These are phyloP conservation scores for Orbilia brochopaga DNA, from an alignment of 2,329 filamentous ascomycete species.

Conservation along the genomic window DNA sequence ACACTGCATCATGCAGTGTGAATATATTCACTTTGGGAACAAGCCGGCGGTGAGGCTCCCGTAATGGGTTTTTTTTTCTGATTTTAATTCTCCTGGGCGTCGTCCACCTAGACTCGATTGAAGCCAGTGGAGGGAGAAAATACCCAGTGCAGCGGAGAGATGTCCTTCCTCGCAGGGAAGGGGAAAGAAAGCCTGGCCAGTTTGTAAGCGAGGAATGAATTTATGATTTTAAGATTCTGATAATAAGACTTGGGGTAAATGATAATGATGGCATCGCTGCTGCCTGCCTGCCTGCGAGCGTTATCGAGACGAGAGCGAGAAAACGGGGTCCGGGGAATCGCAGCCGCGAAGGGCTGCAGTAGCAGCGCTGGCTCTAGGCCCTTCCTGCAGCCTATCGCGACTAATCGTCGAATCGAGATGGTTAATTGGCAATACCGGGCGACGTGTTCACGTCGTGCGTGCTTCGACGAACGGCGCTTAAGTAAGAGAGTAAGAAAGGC, in stretches of 20 bases:
- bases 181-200: background rate
- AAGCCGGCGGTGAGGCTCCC: background rate
- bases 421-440: background rate
- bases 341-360: conserved; percentile 1
- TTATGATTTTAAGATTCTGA: background rate
- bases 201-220: background rate
- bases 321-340: no score
- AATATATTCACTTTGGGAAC: background rate
- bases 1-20: conserved; percentile 7
- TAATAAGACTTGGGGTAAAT: no score
- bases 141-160: background rate
- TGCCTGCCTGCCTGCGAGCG: no score
- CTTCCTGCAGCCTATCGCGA: background rate
- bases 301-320: no score
- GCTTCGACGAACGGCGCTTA: background rate
- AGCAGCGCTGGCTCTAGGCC: no score
- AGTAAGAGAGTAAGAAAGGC: no score
- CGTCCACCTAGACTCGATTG: background rate
- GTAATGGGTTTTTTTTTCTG: background rate
- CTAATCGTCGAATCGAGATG: background rate
- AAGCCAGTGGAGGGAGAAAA: no score
- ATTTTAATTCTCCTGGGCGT: background rate
- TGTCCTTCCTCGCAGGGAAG: background rate
- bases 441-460: background rate
- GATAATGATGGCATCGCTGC: background rate